Evolutionary conservation across 345 rosid genomes (phyloP).

Genomic region (Trapa incisa): DNA sequence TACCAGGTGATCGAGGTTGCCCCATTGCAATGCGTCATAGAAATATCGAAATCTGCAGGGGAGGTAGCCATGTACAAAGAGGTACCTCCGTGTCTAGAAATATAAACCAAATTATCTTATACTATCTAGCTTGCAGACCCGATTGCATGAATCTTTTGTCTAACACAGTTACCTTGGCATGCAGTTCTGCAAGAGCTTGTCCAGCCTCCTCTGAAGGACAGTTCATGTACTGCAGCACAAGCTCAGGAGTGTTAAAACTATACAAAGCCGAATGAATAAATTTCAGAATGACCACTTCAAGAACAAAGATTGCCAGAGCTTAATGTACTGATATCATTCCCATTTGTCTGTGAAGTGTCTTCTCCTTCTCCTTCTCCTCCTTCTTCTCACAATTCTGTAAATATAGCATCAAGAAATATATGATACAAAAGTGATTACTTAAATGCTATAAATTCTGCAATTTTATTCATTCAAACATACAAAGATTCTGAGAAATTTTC

Average conservation of each 20-base stretch:
- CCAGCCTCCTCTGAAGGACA: slow-evolving; percentile 44
- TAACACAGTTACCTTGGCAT: neutral
- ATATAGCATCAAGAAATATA: too few relatives aligned
- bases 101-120: neutral
- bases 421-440: too few relatives aligned
- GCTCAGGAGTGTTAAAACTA: slow-evolving; percentile 6
- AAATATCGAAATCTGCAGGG: slow-evolving; percentile 75
- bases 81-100: slow-evolving; percentile 17
- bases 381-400: too few relatives aligned
- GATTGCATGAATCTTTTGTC: neutral
- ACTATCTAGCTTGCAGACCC: neutral
- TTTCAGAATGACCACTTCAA: too few relatives aligned
- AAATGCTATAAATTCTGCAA: too few relatives aligned
- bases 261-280: too few relatives aligned
- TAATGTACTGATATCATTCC: too few relatives aligned
- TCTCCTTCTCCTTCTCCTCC: too few relatives aligned
- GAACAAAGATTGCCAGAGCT: too few relatives aligned
- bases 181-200: slow-evolving; percentile 77
- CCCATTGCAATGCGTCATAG: slow-evolving; percentile 74
- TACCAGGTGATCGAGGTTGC: slow-evolving; percentile 65
- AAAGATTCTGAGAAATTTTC: too few relatives aligned
- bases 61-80: slow-evolving; percentile 47
- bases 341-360: too few relatives aligned
- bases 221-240: slow-evolving; percentile 21
- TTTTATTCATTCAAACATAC: too few relatives aligned